A percentile compares a stretch with the other conserved stretches of the same genome.
These are phyloP conservation scores for Colletotrichum sublineola DNA, from an alignment of 2,329 filamentous ascomycete genomes.

Conservation along the genomic window DNA sequence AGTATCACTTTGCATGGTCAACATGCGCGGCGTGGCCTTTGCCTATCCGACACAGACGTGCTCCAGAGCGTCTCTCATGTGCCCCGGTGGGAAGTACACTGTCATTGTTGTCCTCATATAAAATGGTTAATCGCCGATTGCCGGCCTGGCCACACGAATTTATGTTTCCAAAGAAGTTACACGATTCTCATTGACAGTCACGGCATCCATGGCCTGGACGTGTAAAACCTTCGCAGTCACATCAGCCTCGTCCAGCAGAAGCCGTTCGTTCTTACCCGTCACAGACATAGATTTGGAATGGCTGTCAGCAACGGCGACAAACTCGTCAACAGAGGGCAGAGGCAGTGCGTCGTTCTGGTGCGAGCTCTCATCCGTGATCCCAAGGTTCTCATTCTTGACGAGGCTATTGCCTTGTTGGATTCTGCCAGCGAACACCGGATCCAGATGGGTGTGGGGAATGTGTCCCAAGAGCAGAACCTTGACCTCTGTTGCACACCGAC, in stretches of 20 bases:
- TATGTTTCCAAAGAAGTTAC: conserved; percentile 67
- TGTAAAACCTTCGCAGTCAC: conserved; percentile 57
- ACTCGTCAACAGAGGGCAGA: conserved; percentile 71
- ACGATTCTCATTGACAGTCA: conserved; percentile 61
- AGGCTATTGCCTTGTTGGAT: conserved; percentile 71
- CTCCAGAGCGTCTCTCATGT: conserved; percentile 60
- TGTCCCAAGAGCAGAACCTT: conserved; percentile 67
- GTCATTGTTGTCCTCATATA: conserved; percentile 71
- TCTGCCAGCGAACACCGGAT: conserved; percentile 60
- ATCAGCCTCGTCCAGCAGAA: conserved; percentile 62
- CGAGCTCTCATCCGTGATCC: conserved; percentile 72
- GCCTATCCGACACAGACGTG: conserved; percentile 57
- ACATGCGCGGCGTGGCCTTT: conserved; percentile 59
- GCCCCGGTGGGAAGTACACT: conserved; percentile 63
- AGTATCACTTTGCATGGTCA: conserved; percentile 62
- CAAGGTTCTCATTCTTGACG: conserved; percentile 74
- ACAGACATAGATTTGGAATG: conserved; percentile 68
- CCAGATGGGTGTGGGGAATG: conserved; percentile 60
- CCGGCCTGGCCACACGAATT: conserved; percentile 67
- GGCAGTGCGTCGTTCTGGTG: conserved; percentile 73
- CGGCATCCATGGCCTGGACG: conserved; percentile 63
- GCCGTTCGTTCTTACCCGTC: conserved; percentile 57
- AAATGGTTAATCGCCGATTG: conserved; percentile 69
- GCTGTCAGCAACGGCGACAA: conserved; percentile 66
- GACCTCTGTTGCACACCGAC: conserved; percentile 74